phyloP scores from a whole-genome alignment of 768 basidiomycete species.

The Ephemerocybe angulata region DNA sequence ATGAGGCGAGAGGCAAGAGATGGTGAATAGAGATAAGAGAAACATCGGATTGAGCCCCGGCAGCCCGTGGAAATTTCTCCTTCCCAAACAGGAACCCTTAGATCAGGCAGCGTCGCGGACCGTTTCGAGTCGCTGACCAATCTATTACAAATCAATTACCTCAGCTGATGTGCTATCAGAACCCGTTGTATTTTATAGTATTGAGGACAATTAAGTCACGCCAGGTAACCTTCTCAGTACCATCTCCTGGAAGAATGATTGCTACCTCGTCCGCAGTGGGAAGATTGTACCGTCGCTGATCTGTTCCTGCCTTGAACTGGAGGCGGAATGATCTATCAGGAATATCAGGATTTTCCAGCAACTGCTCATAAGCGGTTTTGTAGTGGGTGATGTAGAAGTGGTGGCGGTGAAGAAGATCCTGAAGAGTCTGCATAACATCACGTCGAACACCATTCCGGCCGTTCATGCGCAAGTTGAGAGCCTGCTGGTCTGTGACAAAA shows the following conservation, averaged over 20 bases:
- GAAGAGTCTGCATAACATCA: conserved; percentile 7
- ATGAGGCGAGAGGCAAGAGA: no score
- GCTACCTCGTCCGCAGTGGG: conserved; percentile 36
- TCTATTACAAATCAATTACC: no score
- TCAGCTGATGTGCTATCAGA: no score
- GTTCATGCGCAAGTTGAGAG: conserved; percentile 7
- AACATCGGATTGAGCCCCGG: no score
- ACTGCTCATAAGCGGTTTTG: conserved; percentile 10
- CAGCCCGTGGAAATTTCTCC: no score
- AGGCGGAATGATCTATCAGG: conserved; percentile 4
- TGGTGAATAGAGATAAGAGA: no score
- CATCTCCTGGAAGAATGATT: conserved; percentile 35
- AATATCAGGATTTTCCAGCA: not conserved
- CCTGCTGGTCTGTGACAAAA: conserved; percentile 1
- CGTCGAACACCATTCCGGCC: not conserved
- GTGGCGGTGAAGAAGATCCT: conserved; percentile 8
- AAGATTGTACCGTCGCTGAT: conserved; percentile 39
- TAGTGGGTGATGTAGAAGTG: conserved; percentile 10
- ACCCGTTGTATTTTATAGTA: no score
- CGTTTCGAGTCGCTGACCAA: no score
- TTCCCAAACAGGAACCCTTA: no score
- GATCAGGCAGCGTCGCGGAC: no score
- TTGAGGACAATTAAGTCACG: conserved; percentile 41
- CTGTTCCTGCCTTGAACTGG: conserved; percentile 17
- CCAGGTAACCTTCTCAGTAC: not conserved